Conservation (phyloP, 225 moss, liverwort and hornwort species). For the Ulota crispa region DNA sequence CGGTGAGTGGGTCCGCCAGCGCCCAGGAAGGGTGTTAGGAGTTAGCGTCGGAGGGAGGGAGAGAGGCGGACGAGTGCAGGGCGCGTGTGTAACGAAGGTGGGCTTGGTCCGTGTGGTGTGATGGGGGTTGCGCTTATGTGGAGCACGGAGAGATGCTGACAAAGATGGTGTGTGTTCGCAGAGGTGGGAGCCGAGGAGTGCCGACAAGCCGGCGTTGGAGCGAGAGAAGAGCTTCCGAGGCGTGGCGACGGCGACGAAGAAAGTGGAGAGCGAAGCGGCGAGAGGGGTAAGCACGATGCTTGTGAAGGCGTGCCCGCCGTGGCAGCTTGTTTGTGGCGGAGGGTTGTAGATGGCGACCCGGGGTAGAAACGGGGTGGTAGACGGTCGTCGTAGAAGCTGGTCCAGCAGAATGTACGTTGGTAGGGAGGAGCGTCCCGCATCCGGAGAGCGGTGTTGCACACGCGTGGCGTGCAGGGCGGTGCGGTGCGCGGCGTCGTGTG, state of each 20-base stretch:
- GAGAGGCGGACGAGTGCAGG: neutral
- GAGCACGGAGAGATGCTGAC: slow-evolving; percentile 33
- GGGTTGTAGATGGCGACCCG: neutral
- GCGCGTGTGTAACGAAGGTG: neutral
- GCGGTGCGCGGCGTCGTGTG: neutral
- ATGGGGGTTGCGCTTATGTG: slow-evolving; percentile 1
- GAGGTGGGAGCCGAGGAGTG: slow-evolving; percentile 64
- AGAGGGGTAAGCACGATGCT: slow-evolving; percentile 35
- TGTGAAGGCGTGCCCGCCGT: neutral
- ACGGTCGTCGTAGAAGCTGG: neutral
- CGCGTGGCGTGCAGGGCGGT: neutral
- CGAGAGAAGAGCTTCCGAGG: slow-evolving; percentile 51
- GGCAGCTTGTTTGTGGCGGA: slow-evolving; percentile 13
- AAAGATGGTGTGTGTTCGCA: slow-evolving; percentile 36
- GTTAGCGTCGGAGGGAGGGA: neutral
- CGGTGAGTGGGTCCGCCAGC: neutral
- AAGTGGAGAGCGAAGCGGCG: slow-evolving; percentile 41
- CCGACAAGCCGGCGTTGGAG: slow-evolving; percentile 38
- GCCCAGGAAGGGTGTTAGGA: neutral
- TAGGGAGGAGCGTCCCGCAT: neutral
- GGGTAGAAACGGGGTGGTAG: neutral
- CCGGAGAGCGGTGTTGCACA: neutral
- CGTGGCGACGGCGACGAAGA: slow-evolving; percentile 37
- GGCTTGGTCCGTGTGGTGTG: neutral
- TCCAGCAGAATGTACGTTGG: neutral